Base-by-base conservation (phyloP, 73 alveolate species). In the Paramecium caudatum region DNA sequence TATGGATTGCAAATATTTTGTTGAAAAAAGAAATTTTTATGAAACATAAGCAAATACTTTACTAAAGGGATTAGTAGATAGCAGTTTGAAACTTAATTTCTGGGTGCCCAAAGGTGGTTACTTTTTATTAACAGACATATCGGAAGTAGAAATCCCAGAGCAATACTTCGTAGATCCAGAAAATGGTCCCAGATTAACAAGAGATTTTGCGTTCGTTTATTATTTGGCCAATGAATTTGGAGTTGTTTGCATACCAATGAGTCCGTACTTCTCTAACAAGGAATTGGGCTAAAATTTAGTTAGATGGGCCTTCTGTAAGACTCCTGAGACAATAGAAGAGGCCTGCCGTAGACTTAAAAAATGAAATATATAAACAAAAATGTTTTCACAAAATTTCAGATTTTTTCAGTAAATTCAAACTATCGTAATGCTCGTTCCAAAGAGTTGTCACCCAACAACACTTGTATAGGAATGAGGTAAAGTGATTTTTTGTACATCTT, bases 31-130 rank as follows among this genome's bases (percentile, higher is more conserved):
- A 33, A 83, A 93, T 30, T 92, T 88, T 39, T 32, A 46, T 47
- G 46, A 27, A 27, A 47, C 45, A 5, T 43, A 91, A 36, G 91
- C 90, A 48, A 37, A 81, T 50, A 23, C 90, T 47, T 36, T 70
- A 9, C 48, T 87, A 55, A 91, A 85, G 19, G 46, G 82, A 15
- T 46, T 81, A 16, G 84, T 74, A 46, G 6, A 50, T 34, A 16
- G 45, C 41, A 91, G 68, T 43, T 62, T 61, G 1, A 85, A 94
- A 61, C n/a, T 90, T 91, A 36, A 90, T 37, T 34, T 61, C 19
- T 21, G 70, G 45, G 43, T 37, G 8, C 82, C 95, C 10, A 69
- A 92, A 91, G 92, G 96, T 16, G 97, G 97, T 16, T 94, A 61
- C 78, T 94, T 94, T 46, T 68, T 94, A 68, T 81, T 91, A 23